Conservation (phyloP, 495 filamentous ascomycete species). For the Annulohypoxylon maeteangense region DNA sequence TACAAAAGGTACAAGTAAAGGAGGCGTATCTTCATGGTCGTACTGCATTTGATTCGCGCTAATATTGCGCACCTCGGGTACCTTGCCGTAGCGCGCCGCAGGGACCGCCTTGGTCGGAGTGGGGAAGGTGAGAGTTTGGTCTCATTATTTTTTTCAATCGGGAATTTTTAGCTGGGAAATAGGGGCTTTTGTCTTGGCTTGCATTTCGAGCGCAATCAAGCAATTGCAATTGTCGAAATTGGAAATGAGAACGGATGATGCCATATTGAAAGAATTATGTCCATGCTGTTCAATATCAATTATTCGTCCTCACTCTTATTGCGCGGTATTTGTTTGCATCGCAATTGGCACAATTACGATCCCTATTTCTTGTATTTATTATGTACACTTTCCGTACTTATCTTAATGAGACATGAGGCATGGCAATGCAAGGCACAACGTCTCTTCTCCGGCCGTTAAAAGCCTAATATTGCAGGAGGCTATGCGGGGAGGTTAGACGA, state of each 20-base stretch:
- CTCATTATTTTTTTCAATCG: constrained; percentile 32
- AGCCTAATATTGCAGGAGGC: constrained; percentile 36
- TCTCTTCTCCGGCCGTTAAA: constrained; percentile 14
- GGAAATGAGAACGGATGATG: constrained; percentile 4
- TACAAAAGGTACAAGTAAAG: background rate
- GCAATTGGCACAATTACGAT: constrained; percentile 4
- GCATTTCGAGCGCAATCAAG: constrained; percentile 19
- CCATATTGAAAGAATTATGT: background rate
- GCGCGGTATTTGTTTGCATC: background rate
- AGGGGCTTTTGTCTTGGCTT: constrained; percentile 43
- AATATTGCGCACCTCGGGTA: constrained; percentile 45
- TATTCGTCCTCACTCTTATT: background rate
- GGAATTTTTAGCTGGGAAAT: constrained; percentile 38
- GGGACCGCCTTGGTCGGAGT: constrained; percentile 34
- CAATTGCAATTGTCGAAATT: constrained; percentile 5
- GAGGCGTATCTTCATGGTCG: constrained; percentile 24
- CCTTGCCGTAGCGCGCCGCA: constrained; percentile 44
- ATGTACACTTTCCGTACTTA: background rate
- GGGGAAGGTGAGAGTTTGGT: constrained; percentile 21
- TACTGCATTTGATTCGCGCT: constrained; percentile 43
- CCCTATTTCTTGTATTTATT: background rate
- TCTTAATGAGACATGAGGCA: constrained; percentile 9
- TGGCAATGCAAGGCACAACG: constrained; percentile 32
- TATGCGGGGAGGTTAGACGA: constrained; percentile 40
- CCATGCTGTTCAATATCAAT: background rate